Evolutionary conservation across 148 eudicot species (phyloP).

Genomic region (Beta vulgaris): DNA sequence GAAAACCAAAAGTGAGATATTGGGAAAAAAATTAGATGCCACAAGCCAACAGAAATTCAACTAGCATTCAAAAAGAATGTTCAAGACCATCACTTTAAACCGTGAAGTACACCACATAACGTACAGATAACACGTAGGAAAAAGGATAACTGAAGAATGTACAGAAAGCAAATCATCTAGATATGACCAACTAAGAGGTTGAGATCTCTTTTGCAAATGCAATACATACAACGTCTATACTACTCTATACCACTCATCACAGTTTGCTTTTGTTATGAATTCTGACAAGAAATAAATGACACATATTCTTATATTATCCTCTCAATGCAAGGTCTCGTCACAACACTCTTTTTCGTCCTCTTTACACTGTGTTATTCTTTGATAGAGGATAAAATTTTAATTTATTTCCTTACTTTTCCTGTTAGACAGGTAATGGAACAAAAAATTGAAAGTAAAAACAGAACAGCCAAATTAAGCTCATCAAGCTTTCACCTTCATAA

Average conservation of each 20-base stretch:
- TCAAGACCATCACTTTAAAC: neutral
- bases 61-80: neutral
- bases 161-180: neutral
- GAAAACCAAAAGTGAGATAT: neutral
- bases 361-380: neutral
- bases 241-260: neutral
- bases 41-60: neutral
- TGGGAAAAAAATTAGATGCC: neutral
- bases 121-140: neutral
- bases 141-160: neutral
- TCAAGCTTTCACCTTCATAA: constrained; percentile 68
- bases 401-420: neutral
- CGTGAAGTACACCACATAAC: neutral
- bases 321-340: neutral
- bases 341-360: neutral
- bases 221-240: neutral
- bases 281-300: neutral
- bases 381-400: neutral
- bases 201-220: neutral
- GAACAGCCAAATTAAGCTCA: constrained; percentile 24
- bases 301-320: neutral
- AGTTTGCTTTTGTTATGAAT: neutral
- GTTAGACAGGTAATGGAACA: neutral
- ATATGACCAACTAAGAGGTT: neutral
- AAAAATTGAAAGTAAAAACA: neutral